Percentiles rank a stretch among this genome's conserved stretches.
phyloP scores from a whole-genome alignment of 495 filamentous ascomycete species.

The Clavariopsis aquatica region DNA sequence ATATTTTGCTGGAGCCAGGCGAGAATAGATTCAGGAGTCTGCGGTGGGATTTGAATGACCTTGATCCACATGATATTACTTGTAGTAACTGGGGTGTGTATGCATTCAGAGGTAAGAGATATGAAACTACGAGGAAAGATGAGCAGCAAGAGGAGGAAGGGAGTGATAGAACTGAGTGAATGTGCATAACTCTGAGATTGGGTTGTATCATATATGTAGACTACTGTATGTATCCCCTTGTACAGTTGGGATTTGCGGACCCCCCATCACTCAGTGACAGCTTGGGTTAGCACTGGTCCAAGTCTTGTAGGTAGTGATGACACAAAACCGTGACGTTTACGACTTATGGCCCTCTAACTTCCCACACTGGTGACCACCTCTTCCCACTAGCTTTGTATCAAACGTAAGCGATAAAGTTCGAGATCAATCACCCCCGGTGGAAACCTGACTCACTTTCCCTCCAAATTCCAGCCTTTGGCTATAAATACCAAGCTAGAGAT shows the following conservation, averaged over 20 bases:
- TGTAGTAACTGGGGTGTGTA: slow-evolving; percentile 96
- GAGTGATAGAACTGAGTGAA: slow-evolving; percentile 22
- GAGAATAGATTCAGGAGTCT: slow-evolving; percentile 94
- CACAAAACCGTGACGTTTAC: no score
- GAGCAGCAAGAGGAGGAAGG: slow-evolving; percentile 19
- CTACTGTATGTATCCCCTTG: slow-evolving; percentile 26
- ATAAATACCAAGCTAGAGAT: no score
- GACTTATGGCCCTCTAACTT: no score
- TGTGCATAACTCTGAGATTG: background rate
- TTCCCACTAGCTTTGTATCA: no score
- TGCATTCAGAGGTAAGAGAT: slow-evolving; percentile 97
- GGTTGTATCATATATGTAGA: slow-evolving; percentile 3
- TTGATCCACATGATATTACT: slow-evolving; percentile 91
- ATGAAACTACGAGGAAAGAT: slow-evolving; percentile 63
- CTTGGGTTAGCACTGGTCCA: no score
- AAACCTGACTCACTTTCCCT: no score
- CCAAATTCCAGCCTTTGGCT: no score
- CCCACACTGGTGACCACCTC: no score
- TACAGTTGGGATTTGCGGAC: background rate
- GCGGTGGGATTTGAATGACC: slow-evolving; percentile 94
- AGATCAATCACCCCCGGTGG: no score
- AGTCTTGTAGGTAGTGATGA: no score
- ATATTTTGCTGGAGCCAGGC: slow-evolving; percentile 85
- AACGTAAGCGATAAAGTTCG: no score
- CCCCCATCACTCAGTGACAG: no score